These are phyloP conservation scores for Ceriops tagal DNA, from an alignment of 345 rosid genomes.

Conservation along the genomic window DNA sequence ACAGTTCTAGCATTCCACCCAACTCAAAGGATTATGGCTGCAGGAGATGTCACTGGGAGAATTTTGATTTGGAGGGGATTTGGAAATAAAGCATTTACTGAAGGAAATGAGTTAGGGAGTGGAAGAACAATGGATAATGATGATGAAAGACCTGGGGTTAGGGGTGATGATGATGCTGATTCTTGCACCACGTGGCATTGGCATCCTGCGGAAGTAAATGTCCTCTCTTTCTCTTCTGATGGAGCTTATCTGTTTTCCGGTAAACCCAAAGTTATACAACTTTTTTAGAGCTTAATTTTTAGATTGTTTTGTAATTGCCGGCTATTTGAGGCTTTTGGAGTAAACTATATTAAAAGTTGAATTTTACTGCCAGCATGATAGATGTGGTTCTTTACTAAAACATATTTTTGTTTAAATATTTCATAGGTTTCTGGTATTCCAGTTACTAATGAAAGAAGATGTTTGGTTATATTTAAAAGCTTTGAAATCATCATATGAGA, in stretches of 20 bases:
- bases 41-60: conserved; percentile 92
- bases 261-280: conserved; percentile 18
- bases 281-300: background rate
- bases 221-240: conserved; percentile 80
- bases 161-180: conserved; percentile 89
- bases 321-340: conserved; percentile 4
- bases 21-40: conserved; percentile 67
- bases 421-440: background rate
- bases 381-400: too few species aligned
- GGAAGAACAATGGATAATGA: conserved; percentile 28
- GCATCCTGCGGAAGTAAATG: conserved; percentile 72
- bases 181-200: conserved; percentile 92
- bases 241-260: conserved; percentile 91
- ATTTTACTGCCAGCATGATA: background rate
- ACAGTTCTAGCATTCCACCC: conserved; percentile 79
- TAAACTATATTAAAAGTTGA: background rate
- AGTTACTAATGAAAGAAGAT: background rate
- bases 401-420: background rate
- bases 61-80: conserved; percentile 84
- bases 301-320: background rate
- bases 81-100: conserved; percentile 53
- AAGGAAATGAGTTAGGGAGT: conserved; percentile 22
- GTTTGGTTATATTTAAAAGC: background rate
- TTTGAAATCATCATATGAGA: background rate
- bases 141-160: conserved; percentile 86